These are phyloP conservation scores for Prunus padus DNA, from an alignment of 306 rosid species.

Conservation along the genomic window DNA sequence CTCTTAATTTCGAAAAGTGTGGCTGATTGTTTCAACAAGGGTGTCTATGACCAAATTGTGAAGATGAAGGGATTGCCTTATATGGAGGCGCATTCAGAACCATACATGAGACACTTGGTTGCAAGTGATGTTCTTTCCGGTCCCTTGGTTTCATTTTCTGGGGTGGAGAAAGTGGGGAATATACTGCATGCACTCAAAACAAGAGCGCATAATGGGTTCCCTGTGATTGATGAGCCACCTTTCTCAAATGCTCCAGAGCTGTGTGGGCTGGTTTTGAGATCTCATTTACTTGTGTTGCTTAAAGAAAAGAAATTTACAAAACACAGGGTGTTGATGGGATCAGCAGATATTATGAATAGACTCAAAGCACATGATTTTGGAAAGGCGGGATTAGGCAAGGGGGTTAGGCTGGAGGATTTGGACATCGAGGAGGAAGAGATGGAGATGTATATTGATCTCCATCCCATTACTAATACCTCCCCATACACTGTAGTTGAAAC, in stretches of 20 bases:
- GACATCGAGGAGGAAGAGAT: conserved; percentile 57
- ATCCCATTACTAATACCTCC: conserved; percentile 59
- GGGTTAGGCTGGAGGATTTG: conserved; percentile 64
- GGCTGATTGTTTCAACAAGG: conserved; percentile 71
- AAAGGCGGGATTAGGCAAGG: conserved; percentile 81
- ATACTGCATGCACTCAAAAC: conserved; percentile 39
- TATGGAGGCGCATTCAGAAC: conserved; percentile 75
- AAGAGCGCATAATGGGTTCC: conserved; percentile 75
- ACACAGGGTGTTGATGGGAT: conserved; percentile 31
- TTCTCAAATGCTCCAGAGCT: conserved; percentile 60
- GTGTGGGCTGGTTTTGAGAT: conserved; percentile 81
- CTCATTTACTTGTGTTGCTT: conserved; percentile 75
- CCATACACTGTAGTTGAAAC: conserved; percentile 69
- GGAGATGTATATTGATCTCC: conserved; percentile 79
- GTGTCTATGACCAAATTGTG: conserved; percentile 80
- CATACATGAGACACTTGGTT: conserved; percentile 64
- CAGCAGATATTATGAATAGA: conserved; percentile 26
- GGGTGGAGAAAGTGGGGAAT: conserved; percentile 70
- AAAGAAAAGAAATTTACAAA: conserved; percentile 57
- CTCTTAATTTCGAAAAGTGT: conserved; percentile 69
- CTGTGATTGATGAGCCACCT: conserved; percentile 89
- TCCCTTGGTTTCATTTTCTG: conserved; percentile 54
- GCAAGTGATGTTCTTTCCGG: conserved; percentile 74
- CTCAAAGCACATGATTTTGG: conserved; percentile 65
- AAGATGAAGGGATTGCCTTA: conserved; percentile 67